Percentiles rank a stretch among this genome's conserved stretches.
Evolutionary conservation across 1,284 basidiomycete species (phyloP).

Genomic region (Cutaneotrichosporon cutaneum): DNA sequence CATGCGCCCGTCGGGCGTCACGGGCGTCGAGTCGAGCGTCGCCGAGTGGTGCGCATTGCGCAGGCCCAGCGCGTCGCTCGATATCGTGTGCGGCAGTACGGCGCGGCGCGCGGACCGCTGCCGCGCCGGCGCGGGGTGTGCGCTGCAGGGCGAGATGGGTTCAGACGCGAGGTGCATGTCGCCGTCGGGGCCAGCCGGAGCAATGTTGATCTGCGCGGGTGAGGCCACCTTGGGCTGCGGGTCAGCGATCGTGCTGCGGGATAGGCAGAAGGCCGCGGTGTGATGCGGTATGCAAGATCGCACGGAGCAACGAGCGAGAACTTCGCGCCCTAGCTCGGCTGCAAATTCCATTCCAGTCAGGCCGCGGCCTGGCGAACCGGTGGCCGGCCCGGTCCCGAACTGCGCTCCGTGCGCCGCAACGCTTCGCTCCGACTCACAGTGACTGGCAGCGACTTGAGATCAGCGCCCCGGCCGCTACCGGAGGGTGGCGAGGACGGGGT

Average conservation of each 20-base stretch:
- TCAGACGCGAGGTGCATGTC: background rate
- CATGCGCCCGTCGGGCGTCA: slow-evolving; percentile 8
- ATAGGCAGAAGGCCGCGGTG: background rate
- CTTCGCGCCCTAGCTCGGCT: background rate
- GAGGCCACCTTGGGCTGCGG: slow-evolving; percentile 7
- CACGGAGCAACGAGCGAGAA: too few relatives aligned
- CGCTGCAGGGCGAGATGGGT: background rate
- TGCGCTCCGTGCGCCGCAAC: background rate
- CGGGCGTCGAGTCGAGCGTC: slow-evolving; percentile 1
- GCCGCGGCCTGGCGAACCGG: background rate
- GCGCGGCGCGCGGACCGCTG: background rate
- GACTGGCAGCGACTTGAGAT: slow-evolving; percentile 23
- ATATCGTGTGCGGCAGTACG: background rate
- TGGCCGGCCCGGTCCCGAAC: background rate
- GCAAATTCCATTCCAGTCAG: background rate
- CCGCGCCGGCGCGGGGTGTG: background rate
- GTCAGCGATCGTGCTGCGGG: slow-evolving; percentile 2
- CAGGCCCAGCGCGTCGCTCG: slow-evolving; percentile 2
- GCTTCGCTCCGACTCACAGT: slow-evolving; percentile 20
- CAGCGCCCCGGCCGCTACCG: slow-evolving; percentile 15
- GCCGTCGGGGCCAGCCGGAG: background rate
- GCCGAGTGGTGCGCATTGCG: background rate
- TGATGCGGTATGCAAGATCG: background rate
- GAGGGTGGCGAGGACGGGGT: slow-evolving; percentile 19
- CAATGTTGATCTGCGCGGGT: background rate